A percentile compares a stretch with the other conserved stretches of the same genome.
These are phyloP conservation scores for Lecanicillium sp. DNA, from an alignment of 2,329 filamentous ascomycete genomes.

Conservation along the genomic window DNA sequence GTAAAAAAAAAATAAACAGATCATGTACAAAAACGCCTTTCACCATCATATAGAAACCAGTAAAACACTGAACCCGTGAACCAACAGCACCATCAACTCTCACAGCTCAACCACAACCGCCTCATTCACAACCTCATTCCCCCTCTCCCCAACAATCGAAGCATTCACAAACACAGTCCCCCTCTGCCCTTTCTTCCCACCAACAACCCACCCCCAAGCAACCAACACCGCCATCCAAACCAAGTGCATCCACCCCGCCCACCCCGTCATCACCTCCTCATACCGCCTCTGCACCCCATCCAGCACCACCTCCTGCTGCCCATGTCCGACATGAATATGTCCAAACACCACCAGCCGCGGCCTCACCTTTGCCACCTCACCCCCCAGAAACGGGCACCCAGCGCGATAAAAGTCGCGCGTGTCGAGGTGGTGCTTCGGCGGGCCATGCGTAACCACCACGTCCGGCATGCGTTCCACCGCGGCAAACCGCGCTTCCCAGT, in stretches of 20 bases:
- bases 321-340: constrained; percentile 17
- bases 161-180: constrained; percentile 11
- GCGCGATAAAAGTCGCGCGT: constrained; percentile 15
- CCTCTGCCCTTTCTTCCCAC: background rate
- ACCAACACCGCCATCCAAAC: constrained; percentile 13
- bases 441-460: constrained; percentile 17
- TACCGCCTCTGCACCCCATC: constrained; percentile 12
- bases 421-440: constrained; percentile 17
- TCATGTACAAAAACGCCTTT: background rate
- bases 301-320: constrained; percentile 14
- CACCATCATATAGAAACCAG: background rate
- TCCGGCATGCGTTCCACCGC: constrained; percentile 8
- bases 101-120: background rate
- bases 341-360: constrained; percentile 16
- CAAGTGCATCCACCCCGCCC: constrained; percentile 13
- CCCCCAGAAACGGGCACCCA: constrained; percentile 15
- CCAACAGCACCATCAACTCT: background rate
- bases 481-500: constrained; percentile 11
- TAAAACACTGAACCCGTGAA: too few relatives aligned
- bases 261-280: constrained; percentile 14
- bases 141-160: constrained; percentile 8
- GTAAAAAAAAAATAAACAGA: too few relatives aligned
- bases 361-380: constrained; percentile 13
- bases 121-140: constrained; percentile 3
- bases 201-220: background rate